Conservation (phyloP, 768 basidiomycete genomes). For the Rhizopogon vulgaris region DNA sequence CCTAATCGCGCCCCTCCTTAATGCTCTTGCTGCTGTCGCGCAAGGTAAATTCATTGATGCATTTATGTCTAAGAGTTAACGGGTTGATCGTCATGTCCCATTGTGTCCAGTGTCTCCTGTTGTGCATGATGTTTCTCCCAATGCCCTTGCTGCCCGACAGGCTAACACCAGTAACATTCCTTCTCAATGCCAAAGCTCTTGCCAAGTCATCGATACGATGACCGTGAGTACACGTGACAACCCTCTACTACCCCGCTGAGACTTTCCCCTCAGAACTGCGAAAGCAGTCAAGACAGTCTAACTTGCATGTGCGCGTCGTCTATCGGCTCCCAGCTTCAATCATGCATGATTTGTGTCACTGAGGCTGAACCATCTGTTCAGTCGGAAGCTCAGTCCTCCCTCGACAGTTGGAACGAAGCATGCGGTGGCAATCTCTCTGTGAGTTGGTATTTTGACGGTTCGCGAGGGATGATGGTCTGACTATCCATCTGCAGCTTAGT, state of each 20-base stretch:
- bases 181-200: conserved; percentile 14
- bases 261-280: conserved; percentile 8
- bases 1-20: conserved; percentile 14
- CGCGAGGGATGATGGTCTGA: neutral
- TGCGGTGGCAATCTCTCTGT: conserved; percentile 17
- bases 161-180: conserved; percentile 8
- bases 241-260: neutral
- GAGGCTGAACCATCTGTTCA: neutral
- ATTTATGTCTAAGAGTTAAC: neutral
- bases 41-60: conserved; percentile 6
- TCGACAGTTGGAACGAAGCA: conserved; percentile 11
- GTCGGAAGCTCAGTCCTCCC: conserved; percentile 3
- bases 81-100: neutral
- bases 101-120: neutral
- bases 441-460: neutral
- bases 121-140: neutral
- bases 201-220: conserved; percentile 14
- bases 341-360: conserved; percentile 18
- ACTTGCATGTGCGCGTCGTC: conserved; percentile 10
- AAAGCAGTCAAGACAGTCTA: neutral
- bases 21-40: conserved; percentile 5
- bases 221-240: conserved; percentile 6
- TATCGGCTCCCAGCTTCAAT: conserved; percentile 8
- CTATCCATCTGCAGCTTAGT: neutral
- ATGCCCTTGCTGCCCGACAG: conserved; percentile 17